phyloP scores from a whole-genome alignment of 75 land plant species.

The Larix kaempferi region DNA sequence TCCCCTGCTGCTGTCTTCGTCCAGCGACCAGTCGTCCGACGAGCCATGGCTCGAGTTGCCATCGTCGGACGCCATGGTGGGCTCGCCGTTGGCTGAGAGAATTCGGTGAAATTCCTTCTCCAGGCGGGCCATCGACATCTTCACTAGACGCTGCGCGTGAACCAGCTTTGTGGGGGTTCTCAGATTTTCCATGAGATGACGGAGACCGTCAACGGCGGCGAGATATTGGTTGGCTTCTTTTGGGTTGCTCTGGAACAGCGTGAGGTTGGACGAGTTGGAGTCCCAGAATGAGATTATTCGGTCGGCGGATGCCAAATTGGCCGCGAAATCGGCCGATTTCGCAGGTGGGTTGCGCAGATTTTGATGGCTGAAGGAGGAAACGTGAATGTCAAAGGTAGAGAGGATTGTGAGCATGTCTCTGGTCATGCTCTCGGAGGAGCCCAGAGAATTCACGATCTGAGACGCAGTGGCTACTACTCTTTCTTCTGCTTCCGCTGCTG shows the following conservation, averaged over 20 bases:
- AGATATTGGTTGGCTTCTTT: slow-evolving; percentile 30
- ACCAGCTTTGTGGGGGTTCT: slow-evolving; percentile 27
- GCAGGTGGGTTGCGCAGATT: too few species aligned
- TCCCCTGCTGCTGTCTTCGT: not conserved
- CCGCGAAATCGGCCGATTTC: not conserved
- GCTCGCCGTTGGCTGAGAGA: slow-evolving; percentile 25
- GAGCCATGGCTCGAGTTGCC: not conserved
- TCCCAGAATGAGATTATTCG: slow-evolving; percentile 31
- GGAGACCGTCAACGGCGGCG: slow-evolving; percentile 24
- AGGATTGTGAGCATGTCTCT: not conserved
- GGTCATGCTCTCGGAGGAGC: not conserved
- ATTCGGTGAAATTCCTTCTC: slow-evolving; percentile 65
- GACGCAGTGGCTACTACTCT: not conserved
- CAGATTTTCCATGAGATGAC: slow-evolving; percentile 28
- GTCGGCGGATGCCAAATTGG: too few species aligned
- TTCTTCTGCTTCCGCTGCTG: not conserved
- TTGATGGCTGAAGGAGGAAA: not conserved
- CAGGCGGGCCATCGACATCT: slow-evolving; percentile 58
- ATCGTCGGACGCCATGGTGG: not conserved
- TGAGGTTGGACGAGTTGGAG: not conserved
- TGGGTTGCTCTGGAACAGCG: slow-evolving; percentile 15
- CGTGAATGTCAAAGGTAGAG: not conserved
- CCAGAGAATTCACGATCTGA: not conserved
- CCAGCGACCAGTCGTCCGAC: not conserved
- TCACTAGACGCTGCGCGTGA: slow-evolving; percentile 53